Conservation (phyloP, 495 filamentous ascomycete genomes). For the Elasticomyces elasticus region DNA sequence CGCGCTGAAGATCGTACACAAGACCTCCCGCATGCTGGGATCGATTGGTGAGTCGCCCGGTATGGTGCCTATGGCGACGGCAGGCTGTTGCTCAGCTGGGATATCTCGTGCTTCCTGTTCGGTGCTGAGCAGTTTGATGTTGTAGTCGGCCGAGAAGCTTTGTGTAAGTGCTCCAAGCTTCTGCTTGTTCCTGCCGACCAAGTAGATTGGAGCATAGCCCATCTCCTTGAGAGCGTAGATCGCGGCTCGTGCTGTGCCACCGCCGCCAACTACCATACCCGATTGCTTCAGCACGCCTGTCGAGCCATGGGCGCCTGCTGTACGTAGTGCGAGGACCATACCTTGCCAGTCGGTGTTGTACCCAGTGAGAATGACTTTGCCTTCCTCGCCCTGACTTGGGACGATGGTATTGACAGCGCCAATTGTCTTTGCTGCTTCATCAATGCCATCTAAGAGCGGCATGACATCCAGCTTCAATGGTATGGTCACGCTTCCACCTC, state of each 20-base stretch:
- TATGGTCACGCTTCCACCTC: conserved; percentile 90
- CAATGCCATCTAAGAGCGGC: conserved; percentile 66
- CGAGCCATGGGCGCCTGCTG: conserved; percentile 47
- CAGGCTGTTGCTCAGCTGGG: conserved; percentile 44
- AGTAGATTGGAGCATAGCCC: conserved; percentile 73
- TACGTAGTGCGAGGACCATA: conserved; percentile 73
- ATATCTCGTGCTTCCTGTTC: conserved; percentile 40
- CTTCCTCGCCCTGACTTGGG: conserved; percentile 36
- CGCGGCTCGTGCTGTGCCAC: conserved; percentile 85
- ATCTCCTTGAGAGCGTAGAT: conserved; percentile 81
- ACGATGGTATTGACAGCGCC: conserved; percentile 95
- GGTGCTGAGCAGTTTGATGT: conserved; percentile 54
- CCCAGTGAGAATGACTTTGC: conserved; percentile 41
- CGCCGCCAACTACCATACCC: conserved; percentile 75
- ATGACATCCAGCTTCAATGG: conserved; percentile 88
- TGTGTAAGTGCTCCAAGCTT: conserved; percentile 58
- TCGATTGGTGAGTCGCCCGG: conserved; percentile 85
- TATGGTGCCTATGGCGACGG: conserved; percentile 77
- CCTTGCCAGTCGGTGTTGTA: conserved; percentile 97
- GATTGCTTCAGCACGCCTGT: conserved; percentile 28
- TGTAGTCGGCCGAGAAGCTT: conserved; percentile 66
- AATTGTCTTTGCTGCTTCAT: conserved; percentile 67
- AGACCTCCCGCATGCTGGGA: conserved; percentile 52
- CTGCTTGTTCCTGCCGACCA: conserved; percentile 64
- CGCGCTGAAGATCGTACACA: conserved; percentile 52